Percentiles rank a stretch among this genome's conserved stretches.
Evolutionary conservation across 257 asterid genomes (phyloP).

Genomic region (Solanum ossicruentum): DNA sequence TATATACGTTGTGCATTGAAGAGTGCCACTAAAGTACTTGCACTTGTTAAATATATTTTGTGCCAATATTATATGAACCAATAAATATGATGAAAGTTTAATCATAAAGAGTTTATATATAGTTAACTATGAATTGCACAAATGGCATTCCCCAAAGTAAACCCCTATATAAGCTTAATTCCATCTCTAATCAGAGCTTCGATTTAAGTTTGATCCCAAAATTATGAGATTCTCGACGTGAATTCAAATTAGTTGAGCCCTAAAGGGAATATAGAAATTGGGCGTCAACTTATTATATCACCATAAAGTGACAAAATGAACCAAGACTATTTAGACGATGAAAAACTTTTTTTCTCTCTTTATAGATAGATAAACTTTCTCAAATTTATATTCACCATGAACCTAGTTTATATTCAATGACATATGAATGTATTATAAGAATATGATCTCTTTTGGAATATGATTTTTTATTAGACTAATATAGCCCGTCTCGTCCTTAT

Average conservation of each 20-base stretch:
- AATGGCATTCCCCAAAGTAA: background rate
- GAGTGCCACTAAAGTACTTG: background rate
- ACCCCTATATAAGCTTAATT: too few species aligned
- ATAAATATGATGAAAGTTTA: background rate
- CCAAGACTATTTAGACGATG: background rate
- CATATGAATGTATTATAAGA: background rate
- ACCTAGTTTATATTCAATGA: background rate
- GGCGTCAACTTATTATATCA: background rate
- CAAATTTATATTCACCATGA: background rate
- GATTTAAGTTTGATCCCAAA: too few species aligned
- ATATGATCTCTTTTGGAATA: background rate
- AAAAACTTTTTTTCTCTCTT: background rate
- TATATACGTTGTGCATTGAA: background rate
- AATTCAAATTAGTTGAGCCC: too few species aligned
- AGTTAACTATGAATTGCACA: background rate
- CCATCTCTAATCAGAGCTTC: too few species aligned
- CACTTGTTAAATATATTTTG: background rate
- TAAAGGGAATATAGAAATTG: too few species aligned
- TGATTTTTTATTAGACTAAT: background rate
- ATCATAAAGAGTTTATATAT: background rate
- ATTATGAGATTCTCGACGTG: too few species aligned
- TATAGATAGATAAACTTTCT: background rate
- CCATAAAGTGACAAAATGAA: background rate
- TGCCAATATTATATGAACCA: background rate
- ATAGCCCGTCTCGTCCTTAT: background rate